Evolutionary conservation across 805 yeast species (phyloP).

Genomic region (Lipomyces oligophaga): DNA sequence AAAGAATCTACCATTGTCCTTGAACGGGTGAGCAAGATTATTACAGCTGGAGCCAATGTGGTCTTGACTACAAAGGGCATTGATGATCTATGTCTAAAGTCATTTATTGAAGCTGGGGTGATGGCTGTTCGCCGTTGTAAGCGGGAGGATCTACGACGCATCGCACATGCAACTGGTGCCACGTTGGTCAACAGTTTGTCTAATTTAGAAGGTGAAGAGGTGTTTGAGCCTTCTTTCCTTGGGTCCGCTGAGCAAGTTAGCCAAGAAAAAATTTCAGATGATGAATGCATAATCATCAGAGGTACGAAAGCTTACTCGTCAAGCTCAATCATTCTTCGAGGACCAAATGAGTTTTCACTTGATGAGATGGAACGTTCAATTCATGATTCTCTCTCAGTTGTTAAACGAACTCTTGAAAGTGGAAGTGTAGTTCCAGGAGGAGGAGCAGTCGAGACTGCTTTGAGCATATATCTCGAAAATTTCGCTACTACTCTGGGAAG

Average conservation of each 20-base stretch:
- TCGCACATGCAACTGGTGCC: conserved; percentile 98
- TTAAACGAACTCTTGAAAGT: conserved; percentile 90
- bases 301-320: conserved; percentile 91
- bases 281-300: conserved; percentile 88
- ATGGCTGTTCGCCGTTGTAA: conserved; percentile 97
- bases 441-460: conserved; percentile 97
- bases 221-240: conserved; percentile 75
- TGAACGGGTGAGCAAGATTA: conserved; percentile 76
- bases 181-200: conserved; percentile 81
- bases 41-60: conserved; percentile 88
- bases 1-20: conserved; percentile 82
- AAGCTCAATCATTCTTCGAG: conserved; percentile 86
- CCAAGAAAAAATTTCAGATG: conserved; percentile 89
- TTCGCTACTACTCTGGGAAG: conserved; percentile 98
- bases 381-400: conserved; percentile 91
- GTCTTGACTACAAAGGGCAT: conserved; percentile 91
- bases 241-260: conserved; percentile 89
- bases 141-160: conserved; percentile 92
- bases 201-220: conserved; percentile 93
- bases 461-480: conserved; percentile 89
- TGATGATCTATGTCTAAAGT: conserved; percentile 86
- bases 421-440: conserved; percentile 98
- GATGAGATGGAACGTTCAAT: conserved; percentile 99
- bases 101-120: conserved; percentile 84
- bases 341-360: conserved; percentile 84